Conservation (phyloP, 495 filamentous ascomycete genomes). For the Parmelia sp. region DNA sequence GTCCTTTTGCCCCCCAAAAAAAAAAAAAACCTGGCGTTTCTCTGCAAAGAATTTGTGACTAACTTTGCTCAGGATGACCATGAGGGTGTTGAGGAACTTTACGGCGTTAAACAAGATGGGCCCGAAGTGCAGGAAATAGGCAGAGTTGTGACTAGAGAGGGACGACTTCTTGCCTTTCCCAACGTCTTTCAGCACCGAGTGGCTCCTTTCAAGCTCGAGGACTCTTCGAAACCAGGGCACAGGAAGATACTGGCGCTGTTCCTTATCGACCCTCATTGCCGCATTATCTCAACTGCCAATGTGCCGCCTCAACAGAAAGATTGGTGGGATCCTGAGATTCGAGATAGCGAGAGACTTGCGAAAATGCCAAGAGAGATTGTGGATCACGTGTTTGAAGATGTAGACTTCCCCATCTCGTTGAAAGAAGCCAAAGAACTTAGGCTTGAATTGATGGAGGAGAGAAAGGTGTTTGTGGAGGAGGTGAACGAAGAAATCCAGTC, state of each 20-base stretch:
- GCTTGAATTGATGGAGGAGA: constrained; percentile 44
- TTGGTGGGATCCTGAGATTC: constrained; percentile 33
- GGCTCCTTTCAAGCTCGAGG: constrained; percentile 41
- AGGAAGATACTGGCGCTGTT: constrained; percentile 51
- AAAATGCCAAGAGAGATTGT: constrained; percentile 38
- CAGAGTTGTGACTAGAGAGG: constrained; percentile 29
- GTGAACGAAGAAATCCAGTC: constrained; percentile 14
- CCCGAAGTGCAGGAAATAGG: constrained; percentile 36
- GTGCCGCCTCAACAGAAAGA: constrained; percentile 48
- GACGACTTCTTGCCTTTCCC: constrained; percentile 29
- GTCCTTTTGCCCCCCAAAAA: no score
- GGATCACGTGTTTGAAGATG: constrained; percentile 33
- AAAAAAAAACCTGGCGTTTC: no score
- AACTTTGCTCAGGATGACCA: constrained; percentile 19
- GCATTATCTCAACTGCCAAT: constrained; percentile 49
- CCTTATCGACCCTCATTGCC: constrained; percentile 48
- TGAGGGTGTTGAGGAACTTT: constrained; percentile 32
- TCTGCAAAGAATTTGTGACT: not conserved
- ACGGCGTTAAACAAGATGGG: constrained; percentile 24
- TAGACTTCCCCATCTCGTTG: constrained; percentile 33
- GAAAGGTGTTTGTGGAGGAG: constrained; percentile 23
- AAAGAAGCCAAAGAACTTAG: constrained; percentile 43
- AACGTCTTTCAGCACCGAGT: constrained; percentile 47
- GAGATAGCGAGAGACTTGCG: constrained; percentile 18
- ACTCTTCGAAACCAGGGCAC: constrained; percentile 47